Conservation (phyloP, 352 stramenopile species). For the Phytophthora fragariae region DNA sequence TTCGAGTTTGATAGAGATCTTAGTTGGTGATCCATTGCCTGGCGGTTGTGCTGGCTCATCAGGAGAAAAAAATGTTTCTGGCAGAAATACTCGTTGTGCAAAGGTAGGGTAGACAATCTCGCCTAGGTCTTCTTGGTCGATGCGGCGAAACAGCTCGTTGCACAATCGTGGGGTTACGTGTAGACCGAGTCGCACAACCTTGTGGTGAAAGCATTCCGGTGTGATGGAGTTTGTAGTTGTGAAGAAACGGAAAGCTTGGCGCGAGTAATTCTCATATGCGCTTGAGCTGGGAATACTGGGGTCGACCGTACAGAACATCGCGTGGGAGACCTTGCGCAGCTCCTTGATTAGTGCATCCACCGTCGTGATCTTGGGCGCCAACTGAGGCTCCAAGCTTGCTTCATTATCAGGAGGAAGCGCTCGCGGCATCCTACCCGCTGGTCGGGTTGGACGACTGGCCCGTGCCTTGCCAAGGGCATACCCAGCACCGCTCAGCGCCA, state of each 20-base stretch:
- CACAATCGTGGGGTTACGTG: constrained; percentile 53
- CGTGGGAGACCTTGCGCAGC: constrained; percentile 56
- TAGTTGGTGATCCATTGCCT: not conserved
- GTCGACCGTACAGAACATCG: constrained; percentile 55
- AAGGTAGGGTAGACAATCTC: constrained; percentile 76
- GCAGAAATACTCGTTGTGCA: constrained; percentile 62
- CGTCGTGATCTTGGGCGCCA: constrained; percentile 33
- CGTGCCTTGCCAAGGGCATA: constrained; percentile 40
- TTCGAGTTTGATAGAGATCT: constrained; percentile 1
- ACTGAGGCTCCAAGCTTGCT: constrained; percentile 3
- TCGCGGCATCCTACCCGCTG: constrained; percentile 13
- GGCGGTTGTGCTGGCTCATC: constrained; percentile 11
- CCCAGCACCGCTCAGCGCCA: constrained; percentile 50
- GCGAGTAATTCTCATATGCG: constrained; percentile 65
- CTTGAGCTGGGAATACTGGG: constrained; percentile 44
- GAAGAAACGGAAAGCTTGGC: constrained; percentile 81
- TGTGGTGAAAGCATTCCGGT: constrained; percentile 69
- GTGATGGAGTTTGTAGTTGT: constrained; percentile 82
- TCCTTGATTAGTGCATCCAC: constrained; percentile 63
- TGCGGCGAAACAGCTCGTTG: constrained; percentile 61
- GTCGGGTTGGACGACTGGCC: constrained; percentile 9
- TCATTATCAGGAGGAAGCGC: constrained; percentile 9
- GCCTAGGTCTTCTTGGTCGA: constrained; percentile 73
- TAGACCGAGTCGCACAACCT: constrained; percentile 66
- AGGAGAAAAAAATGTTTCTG: constrained; percentile 42